Base-by-base conservation (phyloP, 352 stramenopile genomes). In the Blastocystis sp. region DNA sequence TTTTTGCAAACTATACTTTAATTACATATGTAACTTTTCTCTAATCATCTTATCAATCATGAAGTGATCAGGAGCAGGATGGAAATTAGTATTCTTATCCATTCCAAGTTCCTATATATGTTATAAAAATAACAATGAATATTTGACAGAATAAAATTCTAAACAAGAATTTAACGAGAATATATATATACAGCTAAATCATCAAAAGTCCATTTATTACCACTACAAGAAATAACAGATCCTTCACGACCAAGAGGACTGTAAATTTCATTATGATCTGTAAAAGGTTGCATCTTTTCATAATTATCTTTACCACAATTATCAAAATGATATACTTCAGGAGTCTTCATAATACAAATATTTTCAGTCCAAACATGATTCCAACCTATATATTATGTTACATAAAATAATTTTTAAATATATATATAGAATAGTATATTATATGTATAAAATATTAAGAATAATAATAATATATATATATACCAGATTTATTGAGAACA, bases 281-380 rank as follows among this genome's bases (percentile, higher is more conserved):
- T 10, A 27, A 49, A 36, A 16, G 49, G 49, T n/a, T 36, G 46
- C 10, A 49, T 49, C 25, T 9, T 37, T n/a, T 37, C 9, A 54
- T 6, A 25, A n/a, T 6, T 54, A 13, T 54, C 43, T 47, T 13
- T 44, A 46, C 2, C 16, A 4, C 46, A 36, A 7, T 40, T 40
- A 25, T 59, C 49, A 40, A 59, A 59, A 36, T 40, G 49, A 13
- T 49, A 31, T n/a, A 59, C 30, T 6, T 33, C 49, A 24, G 34
- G 21, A 21, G 35, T 59, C 49, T 59, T 59, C 27, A 59, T 59
- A 16, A 59, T 59, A 31, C 49, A 59, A 11, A 11, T 49, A 27
- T 59, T 59, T 28, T 59, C 49, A 13, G 25, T 36, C 13, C 42
- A 59, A n/a, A 59, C 49, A 24, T 59, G 36, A 31, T 40, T 40